Percentiles rank a stretch among this genome's conserved stretches.
phyloP scores from a whole-genome alignment of 1,139 yeast species.

The Pneumocystis oryctolagi region DNA sequence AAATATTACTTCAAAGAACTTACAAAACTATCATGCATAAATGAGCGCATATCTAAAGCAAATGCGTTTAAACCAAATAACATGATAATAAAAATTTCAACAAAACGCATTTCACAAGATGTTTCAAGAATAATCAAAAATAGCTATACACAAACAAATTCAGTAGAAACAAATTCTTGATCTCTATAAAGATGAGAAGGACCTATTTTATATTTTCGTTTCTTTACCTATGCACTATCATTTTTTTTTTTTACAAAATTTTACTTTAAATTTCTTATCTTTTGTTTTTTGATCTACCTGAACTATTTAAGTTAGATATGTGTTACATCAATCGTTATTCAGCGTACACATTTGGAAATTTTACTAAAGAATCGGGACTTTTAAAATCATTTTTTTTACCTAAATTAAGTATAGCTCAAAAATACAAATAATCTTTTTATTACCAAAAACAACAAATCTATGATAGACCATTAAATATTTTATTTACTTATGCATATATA shows the following conservation, averaged over 20 bases:
- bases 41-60: not conserved
- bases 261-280: not conserved
- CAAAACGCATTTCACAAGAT: not conserved
- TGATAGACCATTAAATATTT: not conserved
- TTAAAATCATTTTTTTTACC: not conserved
- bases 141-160: not conserved
- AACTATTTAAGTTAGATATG: not conserved
- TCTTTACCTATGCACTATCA: not conserved
- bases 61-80: not conserved
- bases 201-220: not conserved
- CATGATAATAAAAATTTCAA: not conserved
- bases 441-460: not conserved
- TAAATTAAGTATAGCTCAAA: not conserved
- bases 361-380: not conserved
- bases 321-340: not conserved
- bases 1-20: not conserved
- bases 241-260: not conserved
- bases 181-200: not conserved
- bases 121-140: not conserved
- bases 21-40: not conserved
- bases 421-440: not conserved
- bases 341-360: not conserved
- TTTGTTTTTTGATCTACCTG: not conserved
- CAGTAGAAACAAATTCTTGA: not conserved
- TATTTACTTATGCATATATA: not conserved